A percentile compares a stretch with the other conserved stretches of the same genome.
Evolutionary conservation across 2,329 filamentous ascomycete species (phyloP).

Genomic region (Arthrobotrys iridis): DNA sequence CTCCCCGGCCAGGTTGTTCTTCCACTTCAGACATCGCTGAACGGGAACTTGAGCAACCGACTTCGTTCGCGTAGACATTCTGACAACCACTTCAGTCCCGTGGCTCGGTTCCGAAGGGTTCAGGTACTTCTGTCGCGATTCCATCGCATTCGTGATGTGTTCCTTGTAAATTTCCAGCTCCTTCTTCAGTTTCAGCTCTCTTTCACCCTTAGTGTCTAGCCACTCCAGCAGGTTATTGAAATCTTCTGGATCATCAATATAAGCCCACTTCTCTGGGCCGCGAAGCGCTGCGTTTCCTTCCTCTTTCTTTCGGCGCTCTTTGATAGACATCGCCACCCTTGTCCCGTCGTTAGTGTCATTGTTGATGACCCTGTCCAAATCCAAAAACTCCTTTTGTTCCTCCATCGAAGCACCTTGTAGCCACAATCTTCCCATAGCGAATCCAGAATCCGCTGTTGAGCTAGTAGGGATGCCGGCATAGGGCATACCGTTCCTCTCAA

Average conservation of each 20-base stretch:
- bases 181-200: slow-evolving; percentile 87
- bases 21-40: slow-evolving; percentile 73
- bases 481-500: slow-evolving; percentile 98
- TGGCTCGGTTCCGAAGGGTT: slow-evolving; percentile 65
- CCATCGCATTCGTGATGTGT: slow-evolving; percentile 81
- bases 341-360: slow-evolving; percentile 55
- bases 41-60: slow-evolving; percentile 67
- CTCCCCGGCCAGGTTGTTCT: slow-evolving; percentile 70
- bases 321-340: slow-evolving; percentile 68
- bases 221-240: slow-evolving; percentile 83
- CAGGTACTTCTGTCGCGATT: slow-evolving; percentile 78
- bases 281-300: slow-evolving; percentile 83
- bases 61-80: slow-evolving; percentile 73
- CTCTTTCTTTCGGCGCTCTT: slow-evolving; percentile 83
- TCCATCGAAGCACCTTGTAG: slow-evolving; percentile 93
- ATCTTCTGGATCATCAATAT: slow-evolving; percentile 81
- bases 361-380: slow-evolving; percentile 54
- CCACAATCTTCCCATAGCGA: slow-evolving; percentile 96
- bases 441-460: slow-evolving; percentile 85
- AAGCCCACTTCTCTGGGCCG: slow-evolving; percentile 86
- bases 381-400: slow-evolving; percentile 76
- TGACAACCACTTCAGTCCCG: slow-evolving; percentile 65
- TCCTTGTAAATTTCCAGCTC: slow-evolving; percentile 81
- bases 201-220: slow-evolving; percentile 85
- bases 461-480: slow-evolving; percentile 87